Evolutionary conservation across 1,139 yeast species (phyloP), one percentile per base, ranked within the genome.

Genomic region (Arxiozyma telluris): DNA sequence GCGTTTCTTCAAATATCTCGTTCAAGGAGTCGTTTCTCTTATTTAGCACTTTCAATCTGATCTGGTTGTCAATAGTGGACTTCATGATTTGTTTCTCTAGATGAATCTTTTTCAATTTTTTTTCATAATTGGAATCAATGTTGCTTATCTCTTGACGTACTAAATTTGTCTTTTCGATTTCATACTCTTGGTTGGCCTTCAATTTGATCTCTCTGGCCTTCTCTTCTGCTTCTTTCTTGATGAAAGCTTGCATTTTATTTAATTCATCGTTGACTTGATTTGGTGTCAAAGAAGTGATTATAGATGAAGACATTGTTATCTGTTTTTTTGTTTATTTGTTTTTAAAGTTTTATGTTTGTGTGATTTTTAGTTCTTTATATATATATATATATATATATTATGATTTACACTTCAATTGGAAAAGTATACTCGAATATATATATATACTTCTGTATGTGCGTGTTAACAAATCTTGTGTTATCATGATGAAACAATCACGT

Each of bases 151-250:
- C 98, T 17, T 90, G 80, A 66, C 98, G 86, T 53, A 94, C 98
- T 66, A 93, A 83, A 54, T 89, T 83, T 23, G 97, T 94, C 77
- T 93, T 94, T 73, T 93, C 98, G 67, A 93, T 90, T 73, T 94
- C 98, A 71, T 93, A 94, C 74, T 94, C 99, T 73, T 94, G 98
- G 70, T 94, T 96, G 46, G 98, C 96, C 78, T 93, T 94, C 68
- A 93, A 79, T 71, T 80, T 84, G 68, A 94, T 90, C 73, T 94
- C 99, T 73, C 87, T 88, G 60, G 98, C 97, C 77, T 94, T 94
- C 73, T 94, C 99, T 67, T 91, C 95, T 43, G 98, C 98, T 76
- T 94, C 99, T 81, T 91, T 91, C 76, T 86, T 88, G 79, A 94
- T 94, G 83, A 93, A 94, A 71, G 95, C 93, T 71, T 93, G 96